Conservation (phyloP, 2,329 filamentous ascomycete genomes). For the Penicillium sp. region DNA sequence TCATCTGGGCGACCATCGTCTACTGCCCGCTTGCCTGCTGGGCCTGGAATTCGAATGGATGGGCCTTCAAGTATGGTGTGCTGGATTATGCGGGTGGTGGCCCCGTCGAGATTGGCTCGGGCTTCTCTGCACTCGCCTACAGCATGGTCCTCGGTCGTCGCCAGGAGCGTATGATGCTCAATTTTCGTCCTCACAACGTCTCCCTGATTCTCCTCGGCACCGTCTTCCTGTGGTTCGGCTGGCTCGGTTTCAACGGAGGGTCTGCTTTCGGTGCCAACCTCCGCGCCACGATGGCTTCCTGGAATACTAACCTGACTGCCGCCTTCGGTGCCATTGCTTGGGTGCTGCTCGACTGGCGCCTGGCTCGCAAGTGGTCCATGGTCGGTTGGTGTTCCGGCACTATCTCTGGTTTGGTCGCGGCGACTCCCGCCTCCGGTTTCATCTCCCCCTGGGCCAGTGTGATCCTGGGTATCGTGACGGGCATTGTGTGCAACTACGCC, state of each 20-base stretch:
- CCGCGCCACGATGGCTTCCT: slow-evolving; percentile 91
- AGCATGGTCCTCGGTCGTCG: slow-evolving; percentile 91
- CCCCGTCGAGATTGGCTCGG: slow-evolving; percentile 94
- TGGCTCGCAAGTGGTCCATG: slow-evolving; percentile 91
- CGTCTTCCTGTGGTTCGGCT: slow-evolving; percentile 95
- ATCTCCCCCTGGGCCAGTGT: slow-evolving; percentile 63
- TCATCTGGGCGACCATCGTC: slow-evolving; percentile 93
- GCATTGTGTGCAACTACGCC: slow-evolving; percentile 70
- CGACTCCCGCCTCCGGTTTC: slow-evolving; percentile 76
- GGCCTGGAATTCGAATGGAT: slow-evolving; percentile 93
- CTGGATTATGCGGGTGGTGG: slow-evolving; percentile 95
- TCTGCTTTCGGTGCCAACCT: slow-evolving; percentile 91
- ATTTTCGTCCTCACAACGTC: slow-evolving; percentile 98
- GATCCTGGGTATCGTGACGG: slow-evolving; percentile 56
- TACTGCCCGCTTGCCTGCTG: slow-evolving; percentile 97
- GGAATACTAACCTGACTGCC: slow-evolving; percentile 92
- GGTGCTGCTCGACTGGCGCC: slow-evolving; percentile 91
- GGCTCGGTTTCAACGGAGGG: slow-evolving; percentile 97
- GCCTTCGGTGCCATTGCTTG: slow-evolving; percentile 89
- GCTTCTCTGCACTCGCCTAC: slow-evolving; percentile 88
- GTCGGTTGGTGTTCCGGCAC: slow-evolving; percentile 88
- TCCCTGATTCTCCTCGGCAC: slow-evolving; percentile 94
- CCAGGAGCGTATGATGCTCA: slow-evolving; percentile 99
- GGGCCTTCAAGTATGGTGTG: slow-evolving; percentile 84
- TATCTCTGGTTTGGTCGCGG: slow-evolving; percentile 81